These are phyloP conservation scores for Sequoia sempervirens DNA, from an alignment of 75 land plant genomes.

Conservation along the genomic window DNA sequence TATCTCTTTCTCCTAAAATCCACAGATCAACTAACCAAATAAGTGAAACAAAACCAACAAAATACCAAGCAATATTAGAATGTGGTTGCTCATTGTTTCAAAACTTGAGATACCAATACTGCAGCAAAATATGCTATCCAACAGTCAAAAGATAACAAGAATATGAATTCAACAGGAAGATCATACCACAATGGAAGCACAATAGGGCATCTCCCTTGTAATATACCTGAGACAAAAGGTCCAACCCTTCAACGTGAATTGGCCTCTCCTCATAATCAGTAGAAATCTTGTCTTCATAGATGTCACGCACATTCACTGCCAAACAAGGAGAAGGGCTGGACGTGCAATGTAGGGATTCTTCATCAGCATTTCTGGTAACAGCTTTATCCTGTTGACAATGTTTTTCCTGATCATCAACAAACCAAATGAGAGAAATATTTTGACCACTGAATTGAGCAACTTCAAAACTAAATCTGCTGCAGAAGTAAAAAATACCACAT, in stretches of 20 bases:
- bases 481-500: neutral
- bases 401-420: slow-evolving; percentile 3
- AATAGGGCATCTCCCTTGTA: neutral
- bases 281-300: neutral
- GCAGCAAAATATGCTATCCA: too few species aligned
- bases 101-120: neutral
- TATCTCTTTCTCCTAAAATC: neutral
- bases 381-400: neutral
- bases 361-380: neutral
- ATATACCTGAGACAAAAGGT: neutral
- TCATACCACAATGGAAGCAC: neutral
- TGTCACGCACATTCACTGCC: neutral
- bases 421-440: neutral
- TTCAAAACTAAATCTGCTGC: neutral
- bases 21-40: neutral
- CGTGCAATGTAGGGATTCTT: too few species aligned
- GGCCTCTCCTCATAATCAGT: neutral
- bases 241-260: neutral
- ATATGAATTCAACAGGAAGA: neutral
- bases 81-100: neutral
- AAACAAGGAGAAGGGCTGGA: too few species aligned
- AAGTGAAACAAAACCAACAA: neutral
- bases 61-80: neutral
- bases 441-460: neutral
- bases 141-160: too few species aligned